Evolutionary conservation across 768 basidiomycete species (phyloP).

Genomic region (Pulveroboletus sp.): DNA sequence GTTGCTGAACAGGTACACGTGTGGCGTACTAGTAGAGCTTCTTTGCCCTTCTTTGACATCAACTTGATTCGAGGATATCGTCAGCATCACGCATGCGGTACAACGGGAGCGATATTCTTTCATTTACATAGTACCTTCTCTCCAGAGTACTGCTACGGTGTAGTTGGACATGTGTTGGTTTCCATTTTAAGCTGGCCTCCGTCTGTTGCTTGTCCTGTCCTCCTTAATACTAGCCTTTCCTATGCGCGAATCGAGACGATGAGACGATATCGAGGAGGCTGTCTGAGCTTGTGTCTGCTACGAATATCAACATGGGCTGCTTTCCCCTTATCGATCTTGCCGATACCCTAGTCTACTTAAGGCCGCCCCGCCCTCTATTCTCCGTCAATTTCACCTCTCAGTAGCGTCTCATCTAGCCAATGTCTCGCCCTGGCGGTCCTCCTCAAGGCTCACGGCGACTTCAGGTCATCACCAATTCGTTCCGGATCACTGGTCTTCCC

Average conservation of each 20-base stretch:
- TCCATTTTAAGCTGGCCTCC: conserved; percentile 22
- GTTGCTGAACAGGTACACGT: conserved; percentile 56
- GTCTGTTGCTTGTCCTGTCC: conserved; percentile 23
- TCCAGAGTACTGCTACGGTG: conserved; percentile 23
- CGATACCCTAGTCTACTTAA: conserved; percentile 6
- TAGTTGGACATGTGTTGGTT: conserved; percentile 26
- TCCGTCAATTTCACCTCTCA: background rate
- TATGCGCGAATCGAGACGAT: background rate
- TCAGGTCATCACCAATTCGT: conserved; percentile 33
- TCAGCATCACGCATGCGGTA: conserved; percentile 27
- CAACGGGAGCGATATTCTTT: conserved; percentile 31
- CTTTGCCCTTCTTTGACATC: conserved; percentile 14
- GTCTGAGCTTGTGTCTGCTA: background rate
- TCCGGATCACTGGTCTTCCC: conserved; percentile 27
- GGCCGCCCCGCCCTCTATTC: background rate
- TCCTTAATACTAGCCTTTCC: conserved; percentile 17
- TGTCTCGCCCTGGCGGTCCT: conserved; percentile 20
- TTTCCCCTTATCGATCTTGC: conserved; percentile 25
- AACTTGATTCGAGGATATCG: conserved; percentile 22
- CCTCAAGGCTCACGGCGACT: conserved; percentile 15
- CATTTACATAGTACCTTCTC: conserved; percentile 31
- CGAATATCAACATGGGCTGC: background rate
- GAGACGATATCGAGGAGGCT: too few relatives aligned
- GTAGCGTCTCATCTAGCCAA: conserved; percentile 8
- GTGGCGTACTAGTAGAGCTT: conserved; percentile 15